phyloP scores from a whole-genome alignment of 1,284 basidiomycete species.

The Sporisorium graminicola region DNA sequence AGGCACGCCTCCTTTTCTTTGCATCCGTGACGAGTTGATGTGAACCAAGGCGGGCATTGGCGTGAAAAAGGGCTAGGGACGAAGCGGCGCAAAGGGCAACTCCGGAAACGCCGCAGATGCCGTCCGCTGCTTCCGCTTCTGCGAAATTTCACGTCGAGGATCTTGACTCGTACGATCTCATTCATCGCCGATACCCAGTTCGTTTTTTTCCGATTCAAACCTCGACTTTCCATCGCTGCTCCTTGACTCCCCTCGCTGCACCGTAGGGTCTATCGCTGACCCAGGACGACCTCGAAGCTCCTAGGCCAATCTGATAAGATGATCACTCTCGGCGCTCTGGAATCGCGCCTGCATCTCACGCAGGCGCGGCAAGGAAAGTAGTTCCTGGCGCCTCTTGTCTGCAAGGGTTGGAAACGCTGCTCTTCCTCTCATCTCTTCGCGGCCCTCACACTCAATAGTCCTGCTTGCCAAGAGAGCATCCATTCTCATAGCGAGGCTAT shows the following conservation, averaged over 20 bases:
- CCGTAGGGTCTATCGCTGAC: no score
- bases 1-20: not conserved
- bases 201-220: not conserved
- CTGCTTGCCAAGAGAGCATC: not conserved
- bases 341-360: not conserved
- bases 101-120: constrained; percentile 14
- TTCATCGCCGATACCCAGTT: no score
- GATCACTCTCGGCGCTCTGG: not conserved
- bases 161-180: not conserved
- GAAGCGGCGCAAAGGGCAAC: constrained; percentile 12
- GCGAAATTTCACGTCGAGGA: not conserved
- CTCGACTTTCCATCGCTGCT: no score
- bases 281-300: not conserved
- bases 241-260: no score
- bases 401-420: not conserved
- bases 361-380: no score
- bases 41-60: not conserved
- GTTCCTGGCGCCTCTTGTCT: not conserved
- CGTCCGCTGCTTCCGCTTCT: not conserved
- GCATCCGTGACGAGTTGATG: no score
- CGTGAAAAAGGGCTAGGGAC: constrained; percentile 9
- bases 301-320: constrained; percentile 8
- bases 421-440: not conserved
- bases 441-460: not conserved
- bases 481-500: not conserved